phyloP scores from a whole-genome alignment of 1,139 yeast genomes.

The Yamadazyma pseudoaaseri region DNA sequence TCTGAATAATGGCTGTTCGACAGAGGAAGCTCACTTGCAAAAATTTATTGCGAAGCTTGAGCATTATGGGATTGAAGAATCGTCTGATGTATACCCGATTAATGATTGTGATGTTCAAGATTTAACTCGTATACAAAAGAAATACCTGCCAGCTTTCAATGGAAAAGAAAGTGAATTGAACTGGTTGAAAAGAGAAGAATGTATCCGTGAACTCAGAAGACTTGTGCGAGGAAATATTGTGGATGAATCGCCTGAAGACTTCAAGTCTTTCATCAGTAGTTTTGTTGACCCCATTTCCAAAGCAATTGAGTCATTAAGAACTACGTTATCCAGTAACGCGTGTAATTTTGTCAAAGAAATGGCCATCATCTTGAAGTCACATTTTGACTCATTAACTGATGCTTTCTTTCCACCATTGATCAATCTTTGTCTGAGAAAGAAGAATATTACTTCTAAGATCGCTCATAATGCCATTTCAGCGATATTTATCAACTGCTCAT shows the following conservation, averaged over 20 bases:
- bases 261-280: constrained; percentile 41
- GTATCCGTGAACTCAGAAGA: constrained; percentile 55
- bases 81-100: constrained; percentile 2
- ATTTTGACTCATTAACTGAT: constrained; percentile 66
- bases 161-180: constrained; percentile 87
- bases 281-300: constrained; percentile 66
- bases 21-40: not conserved
- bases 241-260: constrained; percentile 37
- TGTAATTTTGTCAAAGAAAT: constrained; percentile 80
- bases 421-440: constrained; percentile 70
- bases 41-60: constrained; percentile 2
- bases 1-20: not conserved
- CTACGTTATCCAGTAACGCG: constrained; percentile 75
- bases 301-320: constrained; percentile 71
- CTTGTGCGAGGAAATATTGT: constrained; percentile 57
- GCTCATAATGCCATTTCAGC: constrained; percentile 70
- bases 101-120: constrained; percentile 2
- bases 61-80: constrained; percentile 1
- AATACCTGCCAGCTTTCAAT: constrained; percentile 41
- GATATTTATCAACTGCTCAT: constrained; percentile 55
- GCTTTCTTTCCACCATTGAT: constrained; percentile 55
- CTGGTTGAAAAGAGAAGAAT: constrained; percentile 75
- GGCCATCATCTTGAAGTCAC: constrained; percentile 46
- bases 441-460: constrained; percentile 72
- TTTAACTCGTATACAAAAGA: not conserved